Percentiles rank a stretch among this genome's conserved stretches.
phyloP scores from a whole-genome alignment of 139 green algal genomes.

The Auxenochlorella protothecoides region DNA sequence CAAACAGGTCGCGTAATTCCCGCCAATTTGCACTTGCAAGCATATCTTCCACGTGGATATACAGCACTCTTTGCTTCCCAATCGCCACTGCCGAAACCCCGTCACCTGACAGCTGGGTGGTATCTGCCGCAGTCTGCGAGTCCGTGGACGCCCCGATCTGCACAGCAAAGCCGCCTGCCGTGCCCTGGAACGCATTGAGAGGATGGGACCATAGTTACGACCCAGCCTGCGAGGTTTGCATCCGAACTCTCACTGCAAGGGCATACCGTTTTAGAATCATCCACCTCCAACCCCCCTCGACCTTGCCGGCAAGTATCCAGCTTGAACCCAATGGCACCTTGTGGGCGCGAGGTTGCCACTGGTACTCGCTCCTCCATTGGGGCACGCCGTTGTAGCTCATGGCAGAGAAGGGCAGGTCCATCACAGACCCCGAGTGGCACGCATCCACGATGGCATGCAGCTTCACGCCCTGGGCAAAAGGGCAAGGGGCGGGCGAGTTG shows the following conservation, averaged over 20 bases:
- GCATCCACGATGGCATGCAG: slow-evolving; percentile 73
- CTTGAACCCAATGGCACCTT: slow-evolving; percentile 6
- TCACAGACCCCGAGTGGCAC: slow-evolving; percentile 52
- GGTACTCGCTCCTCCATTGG: slow-evolving; percentile 44
- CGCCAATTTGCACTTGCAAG: too few species aligned
- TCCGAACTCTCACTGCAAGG: too few species aligned
- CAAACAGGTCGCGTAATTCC: neutral
- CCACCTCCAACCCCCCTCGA: too few species aligned
- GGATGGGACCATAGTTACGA: too few species aligned
- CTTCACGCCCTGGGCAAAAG: slow-evolving; percentile 31
- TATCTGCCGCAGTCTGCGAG: slow-evolving; percentile 48
- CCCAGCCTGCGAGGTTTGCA: too few species aligned
- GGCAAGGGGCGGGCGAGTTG: neutral
- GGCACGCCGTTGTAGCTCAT: slow-evolving; percentile 30
- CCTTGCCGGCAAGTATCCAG: too few species aligned
- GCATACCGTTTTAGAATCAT: too few species aligned
- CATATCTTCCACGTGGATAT: too few species aligned
- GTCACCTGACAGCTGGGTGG: slow-evolving; percentile 22
- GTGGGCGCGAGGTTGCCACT: neutral
- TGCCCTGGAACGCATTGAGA: slow-evolving; percentile 30
- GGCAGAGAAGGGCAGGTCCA: slow-evolving; percentile 61
- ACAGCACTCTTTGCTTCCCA: too few species aligned
- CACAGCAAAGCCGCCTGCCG: slow-evolving; percentile 46
- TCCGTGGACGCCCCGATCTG: slow-evolving; percentile 65
- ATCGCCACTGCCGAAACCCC: too few species aligned